phyloP scores from a whole-genome alignment of 1,284 basidiomycete genomes.

The Cerioporus squamosus region DNA sequence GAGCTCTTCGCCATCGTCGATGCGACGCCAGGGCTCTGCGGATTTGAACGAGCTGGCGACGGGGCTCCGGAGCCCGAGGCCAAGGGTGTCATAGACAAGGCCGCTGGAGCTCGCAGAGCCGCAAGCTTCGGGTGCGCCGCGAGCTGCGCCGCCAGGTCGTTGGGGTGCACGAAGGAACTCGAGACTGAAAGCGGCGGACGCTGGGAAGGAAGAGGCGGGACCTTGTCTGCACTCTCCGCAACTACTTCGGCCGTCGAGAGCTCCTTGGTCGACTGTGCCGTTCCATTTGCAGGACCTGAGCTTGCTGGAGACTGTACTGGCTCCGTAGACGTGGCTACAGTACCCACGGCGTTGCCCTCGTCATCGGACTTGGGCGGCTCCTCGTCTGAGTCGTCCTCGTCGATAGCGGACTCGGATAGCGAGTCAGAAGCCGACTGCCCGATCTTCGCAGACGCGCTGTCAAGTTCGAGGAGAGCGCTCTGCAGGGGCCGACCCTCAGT shows the following conservation, averaged over 20 bases:
- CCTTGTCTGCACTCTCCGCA: slow-evolving; percentile 14
- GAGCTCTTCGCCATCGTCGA: slow-evolving; percentile 4
- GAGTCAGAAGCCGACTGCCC: slow-evolving; percentile 41
- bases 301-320: background rate
- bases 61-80: slow-evolving; percentile 24
- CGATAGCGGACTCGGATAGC: slow-evolving; percentile 47
- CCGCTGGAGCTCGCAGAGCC: slow-evolving; percentile 45
- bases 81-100: slow-evolving; percentile 35
- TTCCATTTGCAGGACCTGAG: background rate
- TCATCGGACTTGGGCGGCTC: slow-evolving; percentile 38
- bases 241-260: background rate
- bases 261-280: background rate
- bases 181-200: slow-evolving; percentile 17
- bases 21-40: slow-evolving; percentile 13
- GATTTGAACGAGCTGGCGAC: slow-evolving; percentile 20
- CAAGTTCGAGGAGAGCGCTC: slow-evolving; percentile 28
- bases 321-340: background rate
- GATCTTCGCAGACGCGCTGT: slow-evolving; percentile 30
- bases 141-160: slow-evolving; percentile 55
- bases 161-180: slow-evolving; percentile 35
- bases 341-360: slow-evolving; percentile 41
- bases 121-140: slow-evolving; percentile 58
- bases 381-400: slow-evolving; percentile 39
- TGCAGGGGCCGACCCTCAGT: slow-evolving; percentile 25
- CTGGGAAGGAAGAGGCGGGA: slow-evolving; percentile 14